Base-by-base conservation (phyloP, 2,329 filamentous ascomycete species). In the Sordariomycetes sp. region DNA sequence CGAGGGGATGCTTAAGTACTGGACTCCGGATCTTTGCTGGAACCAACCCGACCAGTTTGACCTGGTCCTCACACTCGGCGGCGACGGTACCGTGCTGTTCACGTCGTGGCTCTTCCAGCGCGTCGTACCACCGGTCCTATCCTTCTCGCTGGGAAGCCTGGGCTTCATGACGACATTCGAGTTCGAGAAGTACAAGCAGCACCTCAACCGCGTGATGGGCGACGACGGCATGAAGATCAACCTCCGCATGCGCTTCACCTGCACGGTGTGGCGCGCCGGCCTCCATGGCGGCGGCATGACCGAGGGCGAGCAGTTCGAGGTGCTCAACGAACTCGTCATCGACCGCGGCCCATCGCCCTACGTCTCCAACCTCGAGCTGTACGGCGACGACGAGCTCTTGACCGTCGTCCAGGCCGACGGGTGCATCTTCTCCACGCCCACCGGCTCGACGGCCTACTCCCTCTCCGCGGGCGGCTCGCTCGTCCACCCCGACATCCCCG, bases 191-290 rank as follows among this genome's bases (percentile, higher is more conserved):
- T 95, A 94, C 67, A 87, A 86, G 59, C 70, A 83, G 39, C 85
- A 94, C 50, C 72, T 98, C 21, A 82, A 86, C 58, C 80, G 79
- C 35, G 75, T 96, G 46, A 94, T 98, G 87, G 87, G 87, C 40
- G 86, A 93, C 37, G 77, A 83, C 2, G 92, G 92, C 36, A 96
- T 98, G 90, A 82, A 90, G 35, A 90, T 96, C 40, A 96, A 94
- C 52, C 69, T 98, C 46, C 86, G 92, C 45, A 98, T 98, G 92
- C 84, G 92, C 41, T 98, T 98, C 58, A 98, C 92, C 12, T 96
- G 90, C 63, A 96, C 92, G 0, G 88, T 98, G 8, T 95, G 90
- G 64, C 82, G 90, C 29, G 72, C 81, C 44, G 76, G 72, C 20
- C 51, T 62, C 2, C 71, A 68, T 43, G 72, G 70, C 28, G 57